Evolutionary conservation across 257 asterid genomes (phyloP).

Genomic region (Avicennia marina): DNA sequence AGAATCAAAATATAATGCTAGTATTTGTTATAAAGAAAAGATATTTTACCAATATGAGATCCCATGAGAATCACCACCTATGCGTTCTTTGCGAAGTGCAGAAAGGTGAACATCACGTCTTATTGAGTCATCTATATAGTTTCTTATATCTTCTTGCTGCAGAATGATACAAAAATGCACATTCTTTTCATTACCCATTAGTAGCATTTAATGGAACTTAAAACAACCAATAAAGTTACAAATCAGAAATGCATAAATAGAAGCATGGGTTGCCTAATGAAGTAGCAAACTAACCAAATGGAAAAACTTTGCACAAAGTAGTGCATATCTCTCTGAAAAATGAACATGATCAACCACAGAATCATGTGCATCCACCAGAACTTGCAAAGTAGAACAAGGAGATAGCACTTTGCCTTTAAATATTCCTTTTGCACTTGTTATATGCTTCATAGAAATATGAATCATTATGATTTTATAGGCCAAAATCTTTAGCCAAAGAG

Average conservation of each 20-base stretch:
- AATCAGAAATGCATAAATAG: too few relatives aligned
- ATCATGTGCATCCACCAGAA: constrained; percentile 1
- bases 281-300: too few relatives aligned
- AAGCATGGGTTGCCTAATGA: too few relatives aligned
- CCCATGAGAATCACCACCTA: constrained; percentile 95
- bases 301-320: too few relatives aligned
- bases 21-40: not conserved
- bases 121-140: constrained; percentile 68
- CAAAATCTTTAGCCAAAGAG: too few relatives aligned
- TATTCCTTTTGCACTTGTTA: not conserved
- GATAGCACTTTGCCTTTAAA: not conserved
- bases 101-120: constrained; percentile 73
- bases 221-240: not conserved
- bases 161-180: constrained; percentile 23
- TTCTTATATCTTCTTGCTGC: constrained; percentile 98
- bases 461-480: too few relatives aligned
- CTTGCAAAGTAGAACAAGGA: constrained; percentile 7
- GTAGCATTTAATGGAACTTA: too few relatives aligned
- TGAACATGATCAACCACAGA: not conserved
- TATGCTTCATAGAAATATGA: too few relatives aligned
- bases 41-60: constrained; percentile 78
- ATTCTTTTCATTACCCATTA: too few relatives aligned
- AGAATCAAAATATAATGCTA: not conserved
- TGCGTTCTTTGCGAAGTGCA: constrained; percentile 75
- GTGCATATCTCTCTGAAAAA: too few relatives aligned